Evolutionary conservation across 2,329 filamentous ascomycete species (phyloP).

Genomic region (Drechslera avenae): DNA sequence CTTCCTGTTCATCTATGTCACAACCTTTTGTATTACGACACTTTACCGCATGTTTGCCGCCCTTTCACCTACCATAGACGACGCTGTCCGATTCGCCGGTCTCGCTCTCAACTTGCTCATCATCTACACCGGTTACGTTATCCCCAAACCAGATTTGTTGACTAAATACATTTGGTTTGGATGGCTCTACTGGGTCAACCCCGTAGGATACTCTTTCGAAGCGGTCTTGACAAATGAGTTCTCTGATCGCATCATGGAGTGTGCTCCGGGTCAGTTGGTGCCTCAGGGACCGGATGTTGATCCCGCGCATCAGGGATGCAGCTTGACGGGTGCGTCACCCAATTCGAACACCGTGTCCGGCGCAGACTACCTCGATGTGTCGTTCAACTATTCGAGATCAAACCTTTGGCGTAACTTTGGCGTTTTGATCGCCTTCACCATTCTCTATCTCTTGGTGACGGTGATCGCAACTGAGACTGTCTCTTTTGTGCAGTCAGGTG

Average conservation of each 20-base stretch:
- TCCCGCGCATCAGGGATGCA: conserved; percentile 65
- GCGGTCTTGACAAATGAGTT: conserved; percentile 72
- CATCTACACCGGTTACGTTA: conserved; percentile 71
- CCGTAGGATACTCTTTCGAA: conserved; percentile 67
- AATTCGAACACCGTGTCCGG: conserved; percentile 60
- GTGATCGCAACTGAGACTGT: conserved; percentile 72
- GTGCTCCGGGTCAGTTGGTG: conserved; percentile 63
- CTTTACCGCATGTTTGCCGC: conserved; percentile 71
- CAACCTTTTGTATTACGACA: conserved; percentile 65
- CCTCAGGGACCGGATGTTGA: conserved; percentile 62
- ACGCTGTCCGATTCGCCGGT: conserved; percentile 68
- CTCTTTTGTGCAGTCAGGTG: conserved; percentile 64
- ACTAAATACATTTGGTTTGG: conserved; percentile 68
- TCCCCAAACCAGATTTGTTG: conserved; percentile 66
- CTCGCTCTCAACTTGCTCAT: conserved; percentile 66
- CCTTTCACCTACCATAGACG: conserved; percentile 67
- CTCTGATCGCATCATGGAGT: conserved; percentile 61
- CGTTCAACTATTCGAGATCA: conserved; percentile 62
- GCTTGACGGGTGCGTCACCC: conserved; percentile 62
- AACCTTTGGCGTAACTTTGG: conserved; percentile 77
- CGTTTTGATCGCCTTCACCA: conserved; percentile 74
- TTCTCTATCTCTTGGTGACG: conserved; percentile 75
- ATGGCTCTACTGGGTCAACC: conserved; percentile 53
- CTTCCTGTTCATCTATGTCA: conserved; percentile 67
- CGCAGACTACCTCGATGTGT: conserved; percentile 58